Conservation (phyloP, 805 yeast species). For the Hanseniaspora taiwanica region DNA sequence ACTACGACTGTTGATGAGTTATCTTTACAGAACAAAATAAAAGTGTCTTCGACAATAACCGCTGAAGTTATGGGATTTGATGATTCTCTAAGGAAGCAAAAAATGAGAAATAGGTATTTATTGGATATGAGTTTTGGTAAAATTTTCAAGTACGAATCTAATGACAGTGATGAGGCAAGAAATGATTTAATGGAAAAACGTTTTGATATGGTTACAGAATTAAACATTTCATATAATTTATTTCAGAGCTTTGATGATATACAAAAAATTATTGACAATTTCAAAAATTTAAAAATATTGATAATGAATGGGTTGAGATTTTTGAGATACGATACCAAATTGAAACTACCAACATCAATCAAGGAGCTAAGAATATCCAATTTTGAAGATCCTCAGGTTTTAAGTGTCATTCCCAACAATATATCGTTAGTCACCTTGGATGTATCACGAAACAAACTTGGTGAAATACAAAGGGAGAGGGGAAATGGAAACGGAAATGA, state of each 20-base stretch:
- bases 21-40: not conserved
- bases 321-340: constrained; percentile 3
- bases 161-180: not conserved
- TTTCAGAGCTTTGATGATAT: constrained; percentile 30
- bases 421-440: not conserved
- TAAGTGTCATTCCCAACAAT: not conserved
- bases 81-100: constrained; percentile 33
- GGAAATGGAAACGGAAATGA: not conserved
- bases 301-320: constrained; percentile 45
- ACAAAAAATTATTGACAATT: constrained; percentile 22
- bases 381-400: not conserved
- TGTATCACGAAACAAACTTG: not conserved
- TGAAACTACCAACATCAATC: not conserved
- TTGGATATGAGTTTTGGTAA: not conserved
- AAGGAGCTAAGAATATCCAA: constrained; percentile 6
- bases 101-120: constrained; percentile 9
- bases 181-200: not conserved
- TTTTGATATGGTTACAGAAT: constrained; percentile 17
- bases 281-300: constrained; percentile 30
- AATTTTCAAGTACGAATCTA: not conserved
- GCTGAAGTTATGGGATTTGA: constrained; percentile 59
- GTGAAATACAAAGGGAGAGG: not conserved
- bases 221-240: constrained; percentile 54
- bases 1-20: not conserved
- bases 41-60: constrained; percentile 40